Evolutionary conservation across 179 eudicot genomes (phyloP).

Genomic region (Nepenthes alata): DNA sequence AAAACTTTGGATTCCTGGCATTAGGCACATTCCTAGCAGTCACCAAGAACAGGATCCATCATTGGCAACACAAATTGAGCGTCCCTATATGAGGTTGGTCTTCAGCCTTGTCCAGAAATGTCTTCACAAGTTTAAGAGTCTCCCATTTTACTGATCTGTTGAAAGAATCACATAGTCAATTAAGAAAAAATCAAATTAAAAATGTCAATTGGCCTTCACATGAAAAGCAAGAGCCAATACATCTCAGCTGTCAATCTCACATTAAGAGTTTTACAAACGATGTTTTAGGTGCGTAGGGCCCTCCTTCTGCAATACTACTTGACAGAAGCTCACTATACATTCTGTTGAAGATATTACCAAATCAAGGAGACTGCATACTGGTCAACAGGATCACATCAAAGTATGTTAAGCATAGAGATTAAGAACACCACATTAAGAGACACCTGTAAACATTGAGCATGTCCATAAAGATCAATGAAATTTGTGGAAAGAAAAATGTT

Average conservation of each 20-base stretch:
- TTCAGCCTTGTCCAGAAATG: too few relatives aligned
- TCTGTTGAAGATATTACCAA: slow-evolving; percentile 23
- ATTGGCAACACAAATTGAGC: slow-evolving; percentile 97
- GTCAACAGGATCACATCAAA: not conserved
- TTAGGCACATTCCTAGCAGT: slow-evolving; percentile 92
- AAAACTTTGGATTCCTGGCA: slow-evolving; percentile 96
- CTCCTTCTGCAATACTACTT: slow-evolving; percentile 72
- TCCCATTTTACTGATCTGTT: slow-evolving; percentile 93
- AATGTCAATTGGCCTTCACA: too few relatives aligned
- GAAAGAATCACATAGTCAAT: not conserved
- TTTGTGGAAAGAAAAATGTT: slow-evolving; percentile 81
- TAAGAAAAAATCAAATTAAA: too few relatives aligned
- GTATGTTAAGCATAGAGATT: not conserved
- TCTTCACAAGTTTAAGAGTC: slow-evolving; percentile 79
- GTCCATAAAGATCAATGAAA: slow-evolving; percentile 78
- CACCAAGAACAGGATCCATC: slow-evolving; percentile 99
- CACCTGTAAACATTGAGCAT: slow-evolving; percentile 99
- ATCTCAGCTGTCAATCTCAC: slow-evolving; percentile 21
- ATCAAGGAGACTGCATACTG: not conserved
- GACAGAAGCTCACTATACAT: slow-evolving; percentile 99
- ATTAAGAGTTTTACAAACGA: slow-evolving; percentile 90
- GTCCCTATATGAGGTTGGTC: slow-evolving; percentile 91
- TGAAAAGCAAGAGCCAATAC: too few relatives aligned
- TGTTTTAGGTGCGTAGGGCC: slow-evolving; percentile 77
- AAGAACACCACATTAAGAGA: not conserved